A percentile compares a stretch with the other conserved stretches of the same genome.
These are phyloP conservation scores for Aspergillus fructus DNA, from an alignment of 2,329 filamentous ascomycete species.

Conservation along the genomic window DNA sequence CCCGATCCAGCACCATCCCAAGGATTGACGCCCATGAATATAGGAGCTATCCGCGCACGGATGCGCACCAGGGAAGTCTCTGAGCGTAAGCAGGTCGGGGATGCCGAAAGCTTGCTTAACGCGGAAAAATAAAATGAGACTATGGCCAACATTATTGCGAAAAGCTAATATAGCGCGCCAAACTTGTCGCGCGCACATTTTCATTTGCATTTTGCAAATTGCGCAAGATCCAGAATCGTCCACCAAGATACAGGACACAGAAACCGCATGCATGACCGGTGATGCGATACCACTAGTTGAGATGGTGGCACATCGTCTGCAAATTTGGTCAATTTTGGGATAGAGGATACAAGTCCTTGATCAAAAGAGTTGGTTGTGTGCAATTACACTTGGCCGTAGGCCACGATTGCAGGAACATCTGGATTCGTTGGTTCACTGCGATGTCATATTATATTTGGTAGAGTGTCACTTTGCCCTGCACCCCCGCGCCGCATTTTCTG, in stretches of 20 bases:
- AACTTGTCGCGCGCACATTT: not conserved
- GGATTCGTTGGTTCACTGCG: not conserved
- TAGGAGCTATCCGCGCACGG: conserved; percentile 65
- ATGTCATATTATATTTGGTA: not conserved
- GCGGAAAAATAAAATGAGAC: conserved; percentile 34
- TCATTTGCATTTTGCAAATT: not conserved
- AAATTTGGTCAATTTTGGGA: not conserved
- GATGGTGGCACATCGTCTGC: not conserved
- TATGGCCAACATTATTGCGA: not conserved
- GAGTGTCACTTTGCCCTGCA: not conserved
- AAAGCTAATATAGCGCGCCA: not conserved
- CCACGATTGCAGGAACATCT: not conserved
- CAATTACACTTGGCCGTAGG: not conserved
- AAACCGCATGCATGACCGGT: not conserved
- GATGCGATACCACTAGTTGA: not conserved
- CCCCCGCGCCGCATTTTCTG: not conserved
- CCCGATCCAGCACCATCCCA: conserved; percentile 40
- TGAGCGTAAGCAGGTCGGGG: conserved; percentile 85
- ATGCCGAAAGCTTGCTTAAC: conserved; percentile 76
- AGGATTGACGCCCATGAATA: conserved; percentile 53
- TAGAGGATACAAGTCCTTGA: not conserved
- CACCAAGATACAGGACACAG: not conserved
- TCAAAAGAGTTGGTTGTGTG: not conserved
- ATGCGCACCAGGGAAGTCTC: conserved; percentile 73
- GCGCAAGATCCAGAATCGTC: not conserved